phyloP scores from a whole-genome alignment of 352 stramenopile species.

The Globisporangium megalacanthum region DNA sequence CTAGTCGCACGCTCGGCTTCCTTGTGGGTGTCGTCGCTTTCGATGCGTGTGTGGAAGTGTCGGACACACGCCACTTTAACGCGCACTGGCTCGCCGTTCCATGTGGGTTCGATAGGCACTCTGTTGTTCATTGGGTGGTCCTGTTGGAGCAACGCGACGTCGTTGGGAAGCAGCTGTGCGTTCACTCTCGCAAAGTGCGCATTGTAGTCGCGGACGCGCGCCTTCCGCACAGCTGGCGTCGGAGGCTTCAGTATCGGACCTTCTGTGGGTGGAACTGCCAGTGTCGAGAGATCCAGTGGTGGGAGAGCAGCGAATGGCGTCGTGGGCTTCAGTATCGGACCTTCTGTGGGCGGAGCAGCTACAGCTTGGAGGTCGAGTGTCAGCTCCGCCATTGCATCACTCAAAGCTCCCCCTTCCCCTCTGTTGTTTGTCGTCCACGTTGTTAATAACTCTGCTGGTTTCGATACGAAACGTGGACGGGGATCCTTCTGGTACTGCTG shows the following conservation, averaged over 20 bases:
- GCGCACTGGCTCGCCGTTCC: constrained; percentile 32
- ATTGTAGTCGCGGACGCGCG: constrained; percentile 24
- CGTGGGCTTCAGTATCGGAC: no score
- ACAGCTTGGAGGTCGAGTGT: no score
- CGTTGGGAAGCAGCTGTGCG: background rate
- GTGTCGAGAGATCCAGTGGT: no score
- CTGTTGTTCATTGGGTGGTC: background rate
- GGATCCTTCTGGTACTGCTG: background rate
- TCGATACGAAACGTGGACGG: no score
- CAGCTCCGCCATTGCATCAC: no score
- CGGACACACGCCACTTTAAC: constrained; percentile 20
- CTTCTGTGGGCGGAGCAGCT: no score
- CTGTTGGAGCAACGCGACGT: background rate
- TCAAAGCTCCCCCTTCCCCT: no score
- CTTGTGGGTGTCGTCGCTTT: background rate
- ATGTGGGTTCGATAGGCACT: constrained; percentile 16
- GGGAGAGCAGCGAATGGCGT: no score
- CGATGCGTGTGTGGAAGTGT: background rate
- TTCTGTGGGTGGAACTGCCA: background rate
- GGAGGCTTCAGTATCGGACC: background rate
- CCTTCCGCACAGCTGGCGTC: constrained; percentile 17
- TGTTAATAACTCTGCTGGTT: no score
- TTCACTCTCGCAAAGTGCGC: constrained; percentile 23
- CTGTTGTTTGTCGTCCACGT: no score
- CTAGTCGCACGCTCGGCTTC: background rate